phyloP scores from a whole-genome alignment of 108 stramenopile genomes.

The Nitzschia putrida region DNA sequence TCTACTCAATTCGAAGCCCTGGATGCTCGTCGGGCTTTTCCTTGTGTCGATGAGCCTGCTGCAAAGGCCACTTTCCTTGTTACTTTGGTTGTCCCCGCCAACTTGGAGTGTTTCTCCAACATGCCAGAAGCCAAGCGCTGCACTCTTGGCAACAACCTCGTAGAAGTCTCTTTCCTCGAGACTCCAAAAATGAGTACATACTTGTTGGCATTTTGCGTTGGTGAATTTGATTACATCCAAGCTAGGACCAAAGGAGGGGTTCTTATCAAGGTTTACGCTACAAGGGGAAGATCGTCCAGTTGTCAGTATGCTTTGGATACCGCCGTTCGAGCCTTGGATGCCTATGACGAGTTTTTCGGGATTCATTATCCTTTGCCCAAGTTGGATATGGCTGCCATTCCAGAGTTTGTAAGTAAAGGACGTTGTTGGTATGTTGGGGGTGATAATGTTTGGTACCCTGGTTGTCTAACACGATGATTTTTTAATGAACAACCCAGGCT shows the following conservation, averaged over 20 bases:
- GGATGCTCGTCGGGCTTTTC: constrained; percentile 93
- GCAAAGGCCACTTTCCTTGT: constrained; percentile 91
- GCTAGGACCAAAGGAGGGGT: constrained; percentile 74
- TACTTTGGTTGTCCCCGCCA: constrained; percentile 73
- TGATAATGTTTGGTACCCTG: background rate
- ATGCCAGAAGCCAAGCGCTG: constrained; percentile 89
- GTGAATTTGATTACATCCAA: constrained; percentile 89
- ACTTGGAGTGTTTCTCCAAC: constrained; percentile 89
- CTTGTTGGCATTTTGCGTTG: constrained; percentile 89
- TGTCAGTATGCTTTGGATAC: constrained; percentile 89
- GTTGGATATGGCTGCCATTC: constrained; percentile 94
- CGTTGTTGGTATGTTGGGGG: background rate
- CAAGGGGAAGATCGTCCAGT: constrained; percentile 80
- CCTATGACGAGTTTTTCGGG: constrained; percentile 87
- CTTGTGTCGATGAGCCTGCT: constrained; percentile 97
- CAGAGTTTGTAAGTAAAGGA: constrained; percentile 60
- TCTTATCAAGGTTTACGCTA: constrained; percentile 89
- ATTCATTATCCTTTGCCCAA: constrained; percentile 94
- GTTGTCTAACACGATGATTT: background rate
- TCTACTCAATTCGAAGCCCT: constrained; percentile 96
- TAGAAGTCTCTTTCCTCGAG: constrained; percentile 66
- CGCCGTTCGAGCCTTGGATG: constrained; percentile 75
- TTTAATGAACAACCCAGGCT: constrained; percentile 76
- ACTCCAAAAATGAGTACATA: constrained; percentile 95
- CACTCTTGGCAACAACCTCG: constrained; percentile 40